Evolutionary conservation across 108 stramenopile species (phyloP), one percentile per base, ranked within the genome.

Genomic region (Skeletonema potamos): DNA sequence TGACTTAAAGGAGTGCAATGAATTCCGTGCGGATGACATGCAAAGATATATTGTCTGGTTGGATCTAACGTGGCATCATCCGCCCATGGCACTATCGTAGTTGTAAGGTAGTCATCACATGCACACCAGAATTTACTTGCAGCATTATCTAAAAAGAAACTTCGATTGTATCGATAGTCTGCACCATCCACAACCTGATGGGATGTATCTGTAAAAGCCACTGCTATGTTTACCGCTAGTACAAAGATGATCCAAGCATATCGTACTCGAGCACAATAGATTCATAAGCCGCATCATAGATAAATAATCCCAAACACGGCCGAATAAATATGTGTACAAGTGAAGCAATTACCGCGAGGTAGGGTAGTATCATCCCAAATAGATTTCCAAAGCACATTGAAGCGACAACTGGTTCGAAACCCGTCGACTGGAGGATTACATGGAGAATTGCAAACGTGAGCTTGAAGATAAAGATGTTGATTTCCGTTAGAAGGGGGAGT

Each of bases 21-120:
- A 58, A 85, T 84, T 10, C 84, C 86, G 56, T 87, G 86, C 1
- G 86, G 86, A 80, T 84, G 83, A 27, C 74, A 70, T 34, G 66
- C 86, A 64, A 84, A 84, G 11, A 87, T 66, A 36, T 70, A 84
- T 63, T 82, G 77, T 33, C 71, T 37, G 30, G 39, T 27, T 18
- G 64, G 54, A 26, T 34, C 24, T 29, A 70, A 46, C 8, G 66
- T 46, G 44, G 73, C 54, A 58, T 76, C 66, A 7, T 68, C 58
- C 20, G 29, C n/a, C 79, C 66, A 68, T 54, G 72, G 72, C 6
- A 68, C 46, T 6, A 74, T 22, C 17, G 54, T 68, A 27, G 69
- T 72, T 43, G 57, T 37, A n/a, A 76, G 18, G 43, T 72, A 76
- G 39, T 68, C 62, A 8, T 54, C 67, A 28, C 39, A 62, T 9